A percentile compares a stretch with the other conserved stretches of the same genome.
These are phyloP conservation scores for Wallacemonas collosoma DNA, from an alignment of 208 protist species.

Conservation along the genomic window DNA sequence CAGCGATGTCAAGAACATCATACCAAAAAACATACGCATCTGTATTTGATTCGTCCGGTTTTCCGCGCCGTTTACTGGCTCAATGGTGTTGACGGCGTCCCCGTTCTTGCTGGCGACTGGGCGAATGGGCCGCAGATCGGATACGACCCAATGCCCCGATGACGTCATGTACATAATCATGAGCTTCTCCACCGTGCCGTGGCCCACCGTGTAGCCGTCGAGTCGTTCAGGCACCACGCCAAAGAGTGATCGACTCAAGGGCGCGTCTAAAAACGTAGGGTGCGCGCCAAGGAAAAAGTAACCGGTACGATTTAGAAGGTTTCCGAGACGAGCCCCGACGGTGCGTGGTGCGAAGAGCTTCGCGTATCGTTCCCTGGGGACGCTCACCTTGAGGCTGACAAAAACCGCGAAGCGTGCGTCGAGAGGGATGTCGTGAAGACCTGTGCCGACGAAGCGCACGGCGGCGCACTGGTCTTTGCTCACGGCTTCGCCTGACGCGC, in stretches of 20 bases:
- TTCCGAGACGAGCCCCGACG: neutral
- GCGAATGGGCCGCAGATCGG: constrained; percentile 40
- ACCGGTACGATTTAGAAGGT: constrained; percentile 1
- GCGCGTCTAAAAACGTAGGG: neutral
- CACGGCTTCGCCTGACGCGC: neutral
- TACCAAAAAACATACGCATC: neutral
- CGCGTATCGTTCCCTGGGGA: constrained; percentile 13
- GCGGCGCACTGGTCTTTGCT: neutral
- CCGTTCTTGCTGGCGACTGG: neutral
- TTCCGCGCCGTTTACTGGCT: neutral
- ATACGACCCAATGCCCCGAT: constrained; percentile 59
- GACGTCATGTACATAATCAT: constrained; percentile 76
- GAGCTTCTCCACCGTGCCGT: constrained; percentile 38
- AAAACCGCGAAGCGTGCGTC: constrained; percentile 7
- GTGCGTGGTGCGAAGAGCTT: constrained; percentile 1
- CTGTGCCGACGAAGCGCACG: neutral
- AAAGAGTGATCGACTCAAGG: neutral
- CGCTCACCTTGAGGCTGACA: neutral
- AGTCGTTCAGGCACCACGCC: constrained; percentile 3
- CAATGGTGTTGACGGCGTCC: neutral
- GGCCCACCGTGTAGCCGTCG: constrained; percentile 8
- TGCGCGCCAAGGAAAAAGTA: neutral
- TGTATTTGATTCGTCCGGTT: neutral
- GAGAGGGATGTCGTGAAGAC: constrained; percentile 6
- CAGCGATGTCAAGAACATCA: neutral